Percentiles rank a stretch among this genome's conserved stretches.
Conservation (phyloP, 2,329 filamentous ascomycete genomes). For the Ophidiomyces ophidiicola region DNA sequence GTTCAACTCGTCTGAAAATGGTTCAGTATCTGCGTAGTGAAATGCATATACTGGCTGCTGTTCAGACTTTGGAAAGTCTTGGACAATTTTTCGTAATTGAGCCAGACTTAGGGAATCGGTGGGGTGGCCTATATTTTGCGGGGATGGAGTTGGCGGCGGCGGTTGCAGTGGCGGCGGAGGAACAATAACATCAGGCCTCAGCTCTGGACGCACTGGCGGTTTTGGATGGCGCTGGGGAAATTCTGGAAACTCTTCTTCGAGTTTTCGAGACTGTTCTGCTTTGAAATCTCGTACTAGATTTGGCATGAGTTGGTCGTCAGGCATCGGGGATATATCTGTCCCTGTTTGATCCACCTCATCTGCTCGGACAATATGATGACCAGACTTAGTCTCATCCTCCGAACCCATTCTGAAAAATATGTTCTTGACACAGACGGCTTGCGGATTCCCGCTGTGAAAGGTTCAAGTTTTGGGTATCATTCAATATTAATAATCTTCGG, state of each 20-base stretch:
- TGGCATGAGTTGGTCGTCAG: slow-evolving; percentile 34
- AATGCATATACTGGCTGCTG: slow-evolving; percentile 73
- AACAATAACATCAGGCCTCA: slow-evolving; percentile 27
- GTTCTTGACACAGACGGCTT: background rate
- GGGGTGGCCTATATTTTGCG: slow-evolving; percentile 27
- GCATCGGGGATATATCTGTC: slow-evolving; percentile 35
- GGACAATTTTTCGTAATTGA: slow-evolving; percentile 60
- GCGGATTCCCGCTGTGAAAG: no score
- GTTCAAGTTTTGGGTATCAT: no score
- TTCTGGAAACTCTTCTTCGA: slow-evolving; percentile 12
- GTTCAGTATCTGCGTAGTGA: slow-evolving; percentile 58
- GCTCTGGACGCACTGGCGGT: slow-evolving; percentile 23
- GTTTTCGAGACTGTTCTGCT: slow-evolving; percentile 14
- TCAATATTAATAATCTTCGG: no score
- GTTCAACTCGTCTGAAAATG: slow-evolving; percentile 77
- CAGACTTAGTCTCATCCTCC: slow-evolving; percentile 13
- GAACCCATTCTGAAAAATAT: slow-evolving; percentile 1
- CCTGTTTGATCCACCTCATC: slow-evolving; percentile 40
- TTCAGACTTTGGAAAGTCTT: slow-evolving; percentile 58
- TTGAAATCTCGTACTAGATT: slow-evolving; percentile 30
- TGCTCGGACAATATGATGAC: slow-evolving; percentile 36
- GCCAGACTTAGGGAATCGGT: slow-evolving; percentile 62
- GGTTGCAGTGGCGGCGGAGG: slow-evolving; percentile 32
- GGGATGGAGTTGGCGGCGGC: slow-evolving; percentile 35
- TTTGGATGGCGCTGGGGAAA: slow-evolving; percentile 17